Base-by-base conservation (phyloP, 768 basidiomycete genomes). In the Mrakia hoshinonis region DNA sequence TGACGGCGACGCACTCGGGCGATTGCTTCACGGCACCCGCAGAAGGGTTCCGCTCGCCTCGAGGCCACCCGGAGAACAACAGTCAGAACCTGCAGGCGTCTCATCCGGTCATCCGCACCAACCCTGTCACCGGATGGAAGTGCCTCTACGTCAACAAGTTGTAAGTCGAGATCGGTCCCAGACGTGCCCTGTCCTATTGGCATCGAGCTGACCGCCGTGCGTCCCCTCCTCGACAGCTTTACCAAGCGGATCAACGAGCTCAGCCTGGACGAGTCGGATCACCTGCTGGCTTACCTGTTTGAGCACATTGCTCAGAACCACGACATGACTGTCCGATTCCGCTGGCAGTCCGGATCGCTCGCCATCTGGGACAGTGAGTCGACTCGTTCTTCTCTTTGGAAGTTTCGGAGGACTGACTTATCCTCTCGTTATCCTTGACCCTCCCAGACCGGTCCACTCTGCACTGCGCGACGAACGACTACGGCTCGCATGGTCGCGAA, bases 351-450 rank as follows among this genome's bases (percentile, higher is more conserved):
- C 49, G 82, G 85, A 74, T 84, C 84, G 68, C 76, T 86, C 31
- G 86, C 86, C 0, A 85, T 87, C 74, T 87, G 85, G 86, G 85
- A 86, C 69, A 87, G 77, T 85, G 52, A 79, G 81, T 22, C 83
- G 83, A 0, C 82, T 74, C 70, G 5, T 38, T 31, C 20, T n/a
- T 38, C 20, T 24, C 24, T 43, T n/a, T 1, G 22, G 36, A 31
- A 18, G 13, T 20, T 58, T 26, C n/a, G n/a, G 6, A 18, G 18
- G 15, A 22, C 34, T 31, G 58, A 54, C 36, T 15, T 38, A 26
- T 11, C 4, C 31, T 20, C 20, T 24, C 22, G 18, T 15, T 13
- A 22, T 36, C 60, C 20, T 22, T n/a, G 6, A 9, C 36, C 24
- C 38, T 20, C 60, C 22, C 11, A 26, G 31, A 36, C 22, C 43